Percentiles rank a stretch among this genome's conserved stretches.
Evolutionary conservation across 1,284 basidiomycete genomes (phyloP).

Genomic region (Puccinia polysora): DNA sequence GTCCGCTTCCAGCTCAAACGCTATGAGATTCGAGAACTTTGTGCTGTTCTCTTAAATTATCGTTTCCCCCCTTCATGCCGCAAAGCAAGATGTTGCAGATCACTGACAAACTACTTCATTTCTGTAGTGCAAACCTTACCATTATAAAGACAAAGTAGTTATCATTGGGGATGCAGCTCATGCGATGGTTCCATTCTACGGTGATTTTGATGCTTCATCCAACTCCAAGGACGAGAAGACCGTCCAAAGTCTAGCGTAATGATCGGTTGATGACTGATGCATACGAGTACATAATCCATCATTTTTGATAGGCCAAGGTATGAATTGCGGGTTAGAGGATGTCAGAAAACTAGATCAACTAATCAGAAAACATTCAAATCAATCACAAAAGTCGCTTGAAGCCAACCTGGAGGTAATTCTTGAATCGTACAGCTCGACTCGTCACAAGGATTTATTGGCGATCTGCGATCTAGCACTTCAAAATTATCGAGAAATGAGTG

Average conservation of each 20-base stretch:
- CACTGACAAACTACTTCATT: neutral
- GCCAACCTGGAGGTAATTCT: conserved; percentile 65
- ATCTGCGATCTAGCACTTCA: conserved; percentile 87
- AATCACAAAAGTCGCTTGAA: neutral
- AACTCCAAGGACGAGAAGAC: too few relatives aligned
- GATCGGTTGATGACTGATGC: neutral
- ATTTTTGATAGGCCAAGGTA: conserved; percentile 64
- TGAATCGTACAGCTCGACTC: conserved; percentile 68
- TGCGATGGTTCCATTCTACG: conserved; percentile 86
- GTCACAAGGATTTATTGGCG: conserved; percentile 81
- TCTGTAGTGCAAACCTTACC: conserved; percentile 72
- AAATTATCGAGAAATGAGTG: conserved; percentile 72
- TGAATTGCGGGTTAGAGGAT: conserved; percentile 96
- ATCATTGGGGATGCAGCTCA: conserved; percentile 92
- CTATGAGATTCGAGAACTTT: too few relatives aligned
- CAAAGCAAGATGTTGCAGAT: too few relatives aligned
- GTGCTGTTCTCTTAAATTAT: conserved; percentile 45
- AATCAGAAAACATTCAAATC: conserved; percentile 67
- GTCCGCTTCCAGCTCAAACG: too few relatives aligned
- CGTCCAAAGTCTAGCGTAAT: too few relatives aligned
- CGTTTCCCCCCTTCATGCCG: too few relatives aligned
- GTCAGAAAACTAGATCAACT: conserved; percentile 78
- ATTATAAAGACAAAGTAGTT: conserved; percentile 79
- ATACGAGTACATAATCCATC: neutral
- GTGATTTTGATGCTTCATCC: conserved; percentile 36